Percentiles rank a stretch among this genome's conserved stretches.
Evolutionary conservation across 2,329 filamentous ascomycete species (phyloP).

Genomic region (Emmonsia crescens): DNA sequence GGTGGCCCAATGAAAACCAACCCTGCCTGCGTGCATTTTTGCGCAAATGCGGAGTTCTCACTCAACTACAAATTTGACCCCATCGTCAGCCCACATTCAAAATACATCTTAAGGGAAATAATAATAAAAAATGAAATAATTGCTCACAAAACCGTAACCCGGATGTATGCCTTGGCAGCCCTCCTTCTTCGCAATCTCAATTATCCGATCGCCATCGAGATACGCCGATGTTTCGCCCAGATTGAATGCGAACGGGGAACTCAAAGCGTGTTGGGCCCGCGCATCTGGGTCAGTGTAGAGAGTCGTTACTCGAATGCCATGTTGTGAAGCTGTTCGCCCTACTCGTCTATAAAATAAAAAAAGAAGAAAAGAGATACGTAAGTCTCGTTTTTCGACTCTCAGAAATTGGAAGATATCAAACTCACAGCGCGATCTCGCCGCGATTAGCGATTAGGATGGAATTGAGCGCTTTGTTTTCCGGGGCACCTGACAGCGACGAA

Average conservation of each 20-base stretch:
- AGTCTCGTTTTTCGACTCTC: neutral
- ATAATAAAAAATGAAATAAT: neutral
- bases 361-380: neutral
- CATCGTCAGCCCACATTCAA: neutral
- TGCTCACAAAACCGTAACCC: constrained; percentile 70
- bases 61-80: constrained; percentile 45
- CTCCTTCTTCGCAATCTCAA: constrained; percentile 72
- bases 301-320: constrained; percentile 87
- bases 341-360: constrained; percentile 49
- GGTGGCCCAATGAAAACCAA: constrained; percentile 92
- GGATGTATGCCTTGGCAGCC: constrained; percentile 89
- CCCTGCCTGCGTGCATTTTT: constrained; percentile 77
- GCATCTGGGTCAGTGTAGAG: constrained; percentile 91
- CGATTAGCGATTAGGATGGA: constrained; percentile 94
- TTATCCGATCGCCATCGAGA: constrained; percentile 86
- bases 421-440: constrained; percentile 79
- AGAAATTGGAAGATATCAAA: neutral
- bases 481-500: constrained; percentile 10
- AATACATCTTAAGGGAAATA: neutral
- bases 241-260: constrained; percentile 72
- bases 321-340: constrained; percentile 71
- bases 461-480: constrained; percentile 37
- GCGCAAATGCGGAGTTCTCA: constrained; percentile 85
- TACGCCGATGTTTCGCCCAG: constrained; percentile 72
- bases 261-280: constrained; percentile 73